These are phyloP conservation scores for Vachellia pachyceras DNA, from an alignment of 306 rosid species.

Conservation along the genomic window DNA sequence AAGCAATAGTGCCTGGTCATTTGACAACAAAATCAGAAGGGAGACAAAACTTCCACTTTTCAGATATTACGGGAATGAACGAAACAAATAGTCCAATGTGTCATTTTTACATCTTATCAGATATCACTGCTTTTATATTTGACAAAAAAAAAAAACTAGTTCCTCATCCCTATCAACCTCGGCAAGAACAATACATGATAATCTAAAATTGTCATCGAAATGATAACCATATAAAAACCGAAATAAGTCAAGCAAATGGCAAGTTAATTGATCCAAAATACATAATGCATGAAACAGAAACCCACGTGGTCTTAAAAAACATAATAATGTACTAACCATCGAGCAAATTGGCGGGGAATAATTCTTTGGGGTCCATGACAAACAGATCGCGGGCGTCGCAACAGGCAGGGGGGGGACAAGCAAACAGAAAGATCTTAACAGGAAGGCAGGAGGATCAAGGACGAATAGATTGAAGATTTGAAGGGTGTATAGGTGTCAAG, in stretches of 20 bases:
- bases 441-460: constrained; percentile 1
- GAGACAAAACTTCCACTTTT: not conserved
- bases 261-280: not conserved
- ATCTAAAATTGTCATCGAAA: not conserved
- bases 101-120: not conserved
- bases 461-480: not conserved
- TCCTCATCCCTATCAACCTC: constrained; percentile 5
- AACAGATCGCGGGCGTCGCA: constrained; percentile 1
- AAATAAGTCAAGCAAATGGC: not conserved
- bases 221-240: not conserved
- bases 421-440: not conserved
- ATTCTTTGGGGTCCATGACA: constrained; percentile 52
- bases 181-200: not conserved
- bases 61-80: too few relatives aligned
- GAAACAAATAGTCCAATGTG: not conserved
- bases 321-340: constrained; percentile 51
- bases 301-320: not conserved
- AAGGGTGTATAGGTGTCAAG: constrained; percentile 63
- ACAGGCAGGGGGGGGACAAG: not conserved
- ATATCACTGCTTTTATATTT: not conserved
- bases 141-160: not conserved
- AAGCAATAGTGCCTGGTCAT: constrained; percentile 47
- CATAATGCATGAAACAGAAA: not conserved
- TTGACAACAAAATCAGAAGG: constrained; percentile 7
- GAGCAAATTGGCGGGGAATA: constrained; percentile 45